These are phyloP conservation scores for Cladosporium sp. DNA, from an alignment of 2,329 filamentous ascomycete genomes.

Conservation along the genomic window DNA sequence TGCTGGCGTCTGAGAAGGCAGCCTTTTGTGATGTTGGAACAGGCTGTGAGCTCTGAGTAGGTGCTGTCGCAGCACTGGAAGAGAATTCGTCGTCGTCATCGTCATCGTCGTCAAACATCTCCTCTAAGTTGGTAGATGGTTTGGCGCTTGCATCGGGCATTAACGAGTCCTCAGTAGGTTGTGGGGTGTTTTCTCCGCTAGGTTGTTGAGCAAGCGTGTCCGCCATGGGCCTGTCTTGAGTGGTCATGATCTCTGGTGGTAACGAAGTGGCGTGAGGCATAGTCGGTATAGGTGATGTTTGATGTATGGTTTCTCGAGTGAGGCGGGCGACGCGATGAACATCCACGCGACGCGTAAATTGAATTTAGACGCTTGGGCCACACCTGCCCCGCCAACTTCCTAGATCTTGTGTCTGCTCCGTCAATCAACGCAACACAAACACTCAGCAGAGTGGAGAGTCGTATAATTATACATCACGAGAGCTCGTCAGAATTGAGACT, in stretches of 20 bases:
- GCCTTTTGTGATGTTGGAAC: conserved; percentile 19
- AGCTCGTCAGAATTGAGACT: too few relatives aligned
- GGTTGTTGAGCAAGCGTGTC: conserved; percentile 22
- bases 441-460: too few relatives aligned
- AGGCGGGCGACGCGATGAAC: not conserved
- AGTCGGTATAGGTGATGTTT: not conserved
- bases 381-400: not conserved
- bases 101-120: conserved; percentile 57
- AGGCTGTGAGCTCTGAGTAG: conserved; percentile 38
- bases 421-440: too few relatives aligned
- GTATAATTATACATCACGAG: too few relatives aligned
- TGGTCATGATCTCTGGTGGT: conserved; percentile 19
- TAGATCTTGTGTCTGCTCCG: too few relatives aligned
- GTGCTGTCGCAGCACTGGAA: conserved; percentile 48
- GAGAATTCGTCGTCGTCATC: conserved; percentile 55
- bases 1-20: conserved; percentile 64
- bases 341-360: not conserved
- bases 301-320: not conserved
- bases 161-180: not conserved
- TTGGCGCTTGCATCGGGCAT: conserved; percentile 13
- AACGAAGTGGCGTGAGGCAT: conserved; percentile 46
- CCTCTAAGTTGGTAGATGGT: conserved; percentile 41
- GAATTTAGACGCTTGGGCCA: not conserved
- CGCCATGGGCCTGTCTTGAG: conserved; percentile 33
- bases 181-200: conserved; percentile 15